A percentile compares a stretch with the other conserved stretches of the same genome.
Evolutionary conservation across 2,329 filamentous ascomycete genomes (phyloP).

Genomic region (Diaporthe sp.): DNA sequence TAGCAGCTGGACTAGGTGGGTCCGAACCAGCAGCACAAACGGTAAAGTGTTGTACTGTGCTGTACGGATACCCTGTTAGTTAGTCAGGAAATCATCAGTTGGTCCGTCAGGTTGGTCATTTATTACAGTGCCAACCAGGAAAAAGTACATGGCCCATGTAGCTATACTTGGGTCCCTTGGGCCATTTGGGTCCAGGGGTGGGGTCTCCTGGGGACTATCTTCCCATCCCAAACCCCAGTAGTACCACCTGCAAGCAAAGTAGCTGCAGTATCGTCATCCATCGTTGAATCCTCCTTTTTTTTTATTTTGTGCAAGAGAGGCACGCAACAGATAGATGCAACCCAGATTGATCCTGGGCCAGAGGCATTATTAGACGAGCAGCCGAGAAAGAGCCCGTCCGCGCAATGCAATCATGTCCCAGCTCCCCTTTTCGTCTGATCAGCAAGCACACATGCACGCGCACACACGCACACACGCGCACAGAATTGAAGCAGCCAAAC

Average conservation of each 20-base stretch:
- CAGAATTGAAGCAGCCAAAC: neutral
- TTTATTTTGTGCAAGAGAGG: neutral
- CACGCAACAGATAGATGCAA: neutral
- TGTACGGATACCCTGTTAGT: conserved; percentile 15
- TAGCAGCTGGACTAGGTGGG: conserved; percentile 31
- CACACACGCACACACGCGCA: neutral
- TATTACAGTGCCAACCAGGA: conserved; percentile 2
- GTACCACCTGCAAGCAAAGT: neutral
- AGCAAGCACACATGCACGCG: neutral
- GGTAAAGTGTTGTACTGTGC: neutral
- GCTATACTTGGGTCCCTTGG: conserved; percentile 17
- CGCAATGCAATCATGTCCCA: neutral
- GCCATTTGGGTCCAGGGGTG: conserved; percentile 3
- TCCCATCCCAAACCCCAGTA: neutral
- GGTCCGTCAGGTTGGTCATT: too few relatives aligned
- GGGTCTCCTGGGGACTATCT: conserved; percentile 19
- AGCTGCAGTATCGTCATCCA: conserved; percentile 19
- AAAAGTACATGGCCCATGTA: conserved; percentile 8
- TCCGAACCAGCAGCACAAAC: conserved; percentile 17
- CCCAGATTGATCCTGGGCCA: neutral
- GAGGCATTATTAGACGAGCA: neutral
- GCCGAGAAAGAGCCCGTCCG: neutral
- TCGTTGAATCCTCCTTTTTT: neutral
- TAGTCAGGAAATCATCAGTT: too few relatives aligned
- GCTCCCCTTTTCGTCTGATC: neutral